Conservation (phyloP, 495 filamentous ascomycete genomes). For the Aspergillus homomorphus region DNA sequence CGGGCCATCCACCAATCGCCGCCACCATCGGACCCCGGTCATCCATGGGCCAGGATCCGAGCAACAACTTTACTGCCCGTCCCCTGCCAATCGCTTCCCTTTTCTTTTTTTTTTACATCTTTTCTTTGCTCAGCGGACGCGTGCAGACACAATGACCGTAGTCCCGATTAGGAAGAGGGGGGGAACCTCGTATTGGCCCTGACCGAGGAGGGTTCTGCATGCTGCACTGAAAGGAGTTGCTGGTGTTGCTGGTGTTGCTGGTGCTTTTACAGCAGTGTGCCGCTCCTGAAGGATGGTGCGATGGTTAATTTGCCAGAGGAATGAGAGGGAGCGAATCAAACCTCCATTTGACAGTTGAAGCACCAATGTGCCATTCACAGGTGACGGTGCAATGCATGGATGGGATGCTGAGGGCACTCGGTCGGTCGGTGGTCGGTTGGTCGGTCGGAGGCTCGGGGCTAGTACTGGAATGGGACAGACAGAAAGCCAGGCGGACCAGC, state of each 20-base stretch:
- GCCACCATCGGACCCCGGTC: background rate
- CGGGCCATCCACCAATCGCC: slow-evolving; percentile 3
- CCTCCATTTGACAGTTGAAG: background rate
- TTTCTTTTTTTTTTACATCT: background rate
- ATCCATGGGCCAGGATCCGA: slow-evolving; percentile 1
- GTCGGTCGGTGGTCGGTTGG: slow-evolving; percentile 5
- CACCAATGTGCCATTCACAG: slow-evolving; percentile 1
- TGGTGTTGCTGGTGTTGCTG: no score
- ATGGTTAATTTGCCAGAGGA: background rate
- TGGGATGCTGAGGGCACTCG: background rate
- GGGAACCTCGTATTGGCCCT: background rate
- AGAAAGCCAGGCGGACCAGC: slow-evolving; percentile 8
- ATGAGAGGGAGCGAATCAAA: slow-evolving; percentile 7
- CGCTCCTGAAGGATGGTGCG: background rate
- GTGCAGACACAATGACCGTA: background rate
- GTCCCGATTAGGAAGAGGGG: background rate
- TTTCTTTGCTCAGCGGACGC: no score
- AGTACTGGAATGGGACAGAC: slow-evolving; percentile 8
- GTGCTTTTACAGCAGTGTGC: no score
- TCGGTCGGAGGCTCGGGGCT: background rate
- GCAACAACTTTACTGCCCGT: background rate
- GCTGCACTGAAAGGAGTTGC: background rate
- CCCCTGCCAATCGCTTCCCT: slow-evolving; percentile 9
- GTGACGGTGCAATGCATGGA: background rate
- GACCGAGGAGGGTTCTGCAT: slow-evolving; percentile 1